These are phyloP conservation scores for Quercus aquifolioides DNA, from an alignment of 306 rosid species.

Conservation along the genomic window DNA sequence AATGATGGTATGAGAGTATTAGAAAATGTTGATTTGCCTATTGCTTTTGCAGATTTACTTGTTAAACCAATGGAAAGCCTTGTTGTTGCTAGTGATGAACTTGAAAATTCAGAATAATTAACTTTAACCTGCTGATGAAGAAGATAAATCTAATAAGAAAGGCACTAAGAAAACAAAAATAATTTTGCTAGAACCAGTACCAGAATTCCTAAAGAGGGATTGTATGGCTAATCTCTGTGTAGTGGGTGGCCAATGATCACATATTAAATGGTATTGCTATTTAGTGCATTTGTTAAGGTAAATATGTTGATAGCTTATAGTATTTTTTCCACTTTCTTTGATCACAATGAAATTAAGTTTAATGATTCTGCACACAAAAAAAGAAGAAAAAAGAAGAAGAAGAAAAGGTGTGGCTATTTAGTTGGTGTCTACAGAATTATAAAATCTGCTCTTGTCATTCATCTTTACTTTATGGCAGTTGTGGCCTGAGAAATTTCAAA, in stretches of 20 bases:
- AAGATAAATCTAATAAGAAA: slow-evolving; percentile 35
- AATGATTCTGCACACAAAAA: slow-evolving; percentile 6
- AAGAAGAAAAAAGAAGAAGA: too few species aligned
- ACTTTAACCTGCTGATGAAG: slow-evolving; percentile 30
- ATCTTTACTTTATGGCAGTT: slow-evolving; percentile 44
- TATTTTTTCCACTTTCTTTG: background rate
- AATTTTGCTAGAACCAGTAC: slow-evolving; percentile 46
- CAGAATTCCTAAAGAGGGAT: slow-evolving; percentile 83
- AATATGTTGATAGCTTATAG: slow-evolving; percentile 11
- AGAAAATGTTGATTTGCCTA: slow-evolving; percentile 87
- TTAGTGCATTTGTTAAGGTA: slow-evolving; percentile 83
- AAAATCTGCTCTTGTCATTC: slow-evolving; percentile 14
- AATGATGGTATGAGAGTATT: slow-evolving; percentile 85
- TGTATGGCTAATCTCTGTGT: slow-evolving; percentile 97
- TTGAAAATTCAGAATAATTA: slow-evolving; percentile 5
- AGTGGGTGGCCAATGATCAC: slow-evolving; percentile 68
- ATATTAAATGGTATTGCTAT: slow-evolving; percentile 94
- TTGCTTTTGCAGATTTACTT: slow-evolving; percentile 50
- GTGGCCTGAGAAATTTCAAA: slow-evolving; percentile 41
- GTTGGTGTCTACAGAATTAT: background rate
- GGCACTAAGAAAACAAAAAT: slow-evolving; percentile 34
- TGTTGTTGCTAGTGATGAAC: slow-evolving; percentile 4
- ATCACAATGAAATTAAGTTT: background rate
- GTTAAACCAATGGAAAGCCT: slow-evolving; percentile 44
- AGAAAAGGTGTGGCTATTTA: slow-evolving; percentile 11